Percentiles rank a stretch among this genome's conserved stretches.
Evolutionary conservation across 192 early-diverging fungal genomes (phyloP).

Genomic region (Piromyces sp.): DNA sequence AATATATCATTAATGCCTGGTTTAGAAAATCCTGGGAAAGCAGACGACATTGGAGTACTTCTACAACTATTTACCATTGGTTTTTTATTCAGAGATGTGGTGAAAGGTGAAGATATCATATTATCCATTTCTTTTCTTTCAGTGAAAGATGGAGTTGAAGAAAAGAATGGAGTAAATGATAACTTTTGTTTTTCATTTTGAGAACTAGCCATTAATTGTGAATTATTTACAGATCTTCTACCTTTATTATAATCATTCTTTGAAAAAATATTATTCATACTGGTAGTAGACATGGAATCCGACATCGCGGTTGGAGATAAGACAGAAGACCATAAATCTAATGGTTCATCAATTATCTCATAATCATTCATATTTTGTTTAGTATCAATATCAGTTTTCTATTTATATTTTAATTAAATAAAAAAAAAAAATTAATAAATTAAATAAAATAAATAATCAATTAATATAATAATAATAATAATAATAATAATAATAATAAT

Average conservation of each 20-base stretch:
- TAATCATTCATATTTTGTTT: background rate
- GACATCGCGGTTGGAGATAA: background rate
- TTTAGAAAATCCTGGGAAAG: background rate
- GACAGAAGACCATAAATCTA: background rate
- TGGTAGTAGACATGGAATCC: background rate
- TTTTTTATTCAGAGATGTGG: background rate
- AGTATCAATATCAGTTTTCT: background rate
- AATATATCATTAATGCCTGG: background rate
- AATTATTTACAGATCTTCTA: background rate
- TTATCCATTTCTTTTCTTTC: background rate
- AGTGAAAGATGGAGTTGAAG: background rate
- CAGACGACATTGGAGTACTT: background rate
- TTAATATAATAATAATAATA: too few species aligned
- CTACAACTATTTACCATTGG: background rate
- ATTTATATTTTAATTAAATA: background rate
- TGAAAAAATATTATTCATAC: background rate
- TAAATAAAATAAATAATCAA: too few species aligned
- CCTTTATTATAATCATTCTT: background rate
- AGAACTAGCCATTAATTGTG: background rate
- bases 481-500: too few species aligned
- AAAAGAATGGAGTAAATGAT: background rate
- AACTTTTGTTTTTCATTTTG: background rate
- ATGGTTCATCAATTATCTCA: background rate
- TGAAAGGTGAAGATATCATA: background rate
- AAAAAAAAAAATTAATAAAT: too few species aligned